These are phyloP conservation scores for Boletus sp. DNA, from an alignment of 1,284 basidiomycete genomes.

Conservation along the genomic window DNA sequence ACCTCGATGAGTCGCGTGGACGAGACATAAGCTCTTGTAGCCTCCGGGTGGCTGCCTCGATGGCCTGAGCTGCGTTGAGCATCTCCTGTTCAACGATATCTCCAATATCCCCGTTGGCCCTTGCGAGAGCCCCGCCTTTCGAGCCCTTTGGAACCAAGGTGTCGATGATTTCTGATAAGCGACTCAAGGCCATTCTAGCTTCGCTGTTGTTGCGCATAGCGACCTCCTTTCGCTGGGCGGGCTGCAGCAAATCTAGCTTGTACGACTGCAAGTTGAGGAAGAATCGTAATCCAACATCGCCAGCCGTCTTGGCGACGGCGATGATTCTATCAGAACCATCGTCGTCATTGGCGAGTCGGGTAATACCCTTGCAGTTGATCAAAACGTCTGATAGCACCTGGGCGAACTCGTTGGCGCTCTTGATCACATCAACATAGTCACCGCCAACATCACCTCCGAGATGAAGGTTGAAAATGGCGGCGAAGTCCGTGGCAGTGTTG, in stretches of 20 bases:
- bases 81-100: constrained; percentile 98
- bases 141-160: constrained; percentile 83
- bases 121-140: constrained; percentile 71
- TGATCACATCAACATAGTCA: constrained; percentile 98
- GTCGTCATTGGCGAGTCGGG: constrained; percentile 88
- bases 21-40: constrained; percentile 90
- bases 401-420: constrained; percentile 94
- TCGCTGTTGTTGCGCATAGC: constrained; percentile 92
- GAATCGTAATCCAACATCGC: constrained; percentile 88
- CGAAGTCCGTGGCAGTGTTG: constrained; percentile 95
- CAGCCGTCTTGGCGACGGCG: constrained; percentile 82
- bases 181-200: constrained; percentile 77
- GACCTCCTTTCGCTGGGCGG: constrained; percentile 81
- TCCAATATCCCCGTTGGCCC: constrained; percentile 92
- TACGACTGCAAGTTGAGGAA: constrained; percentile 98
- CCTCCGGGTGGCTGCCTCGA: constrained; percentile 91
- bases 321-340: constrained; percentile 92
- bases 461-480: constrained; percentile 92
- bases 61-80: constrained; percentile 90
- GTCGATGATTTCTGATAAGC: constrained; percentile 89
- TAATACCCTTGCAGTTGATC: constrained; percentile 94
- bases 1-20: constrained; percentile 82
- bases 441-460: constrained; percentile 88
- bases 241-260: constrained; percentile 81
- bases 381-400: constrained; percentile 93